phyloP scores from a whole-genome alignment of 2,329 filamentous ascomycete genomes.

The Hypoxylon sp. region DNA sequence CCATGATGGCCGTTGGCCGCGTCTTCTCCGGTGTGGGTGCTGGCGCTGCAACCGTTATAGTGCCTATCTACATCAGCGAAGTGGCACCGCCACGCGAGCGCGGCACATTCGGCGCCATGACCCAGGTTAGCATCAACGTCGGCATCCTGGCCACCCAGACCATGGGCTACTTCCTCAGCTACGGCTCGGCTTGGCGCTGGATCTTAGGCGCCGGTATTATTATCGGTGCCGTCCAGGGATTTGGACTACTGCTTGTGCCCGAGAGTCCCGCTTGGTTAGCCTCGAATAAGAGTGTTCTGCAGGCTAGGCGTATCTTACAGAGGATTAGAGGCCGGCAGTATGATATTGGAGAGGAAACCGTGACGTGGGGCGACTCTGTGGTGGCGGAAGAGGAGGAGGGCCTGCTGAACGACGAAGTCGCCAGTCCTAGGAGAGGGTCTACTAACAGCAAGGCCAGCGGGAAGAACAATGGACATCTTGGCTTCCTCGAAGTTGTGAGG shows the following conservation, averaged over 20 bases:
- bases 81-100: slow-evolving; percentile 81
- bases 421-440: slow-evolving; percentile 47
- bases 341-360: slow-evolving; percentile 82
- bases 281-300: slow-evolving; percentile 71
- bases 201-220: slow-evolving; percentile 82
- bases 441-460: slow-evolving; percentile 45
- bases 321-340: slow-evolving; percentile 79
- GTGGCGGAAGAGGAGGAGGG: slow-evolving; percentile 76
- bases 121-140: slow-evolving; percentile 93
- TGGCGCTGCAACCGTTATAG: slow-evolving; percentile 91
- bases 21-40: slow-evolving; percentile 87
- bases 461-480: slow-evolving; percentile 61
- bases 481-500: slow-evolving; percentile 75
- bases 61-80: slow-evolving; percentile 95
- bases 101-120: slow-evolving; percentile 87
- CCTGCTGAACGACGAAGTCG: slow-evolving; percentile 67
- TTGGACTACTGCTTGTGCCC: slow-evolving; percentile 81
- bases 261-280: slow-evolving; percentile 93
- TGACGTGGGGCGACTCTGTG: slow-evolving; percentile 68
- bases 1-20: slow-evolving; percentile 79
- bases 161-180: slow-evolving; percentile 89
- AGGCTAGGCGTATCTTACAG: slow-evolving; percentile 78
- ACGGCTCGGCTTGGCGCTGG: slow-evolving; percentile 83
- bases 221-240: slow-evolving; percentile 76
- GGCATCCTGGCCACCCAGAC: slow-evolving; percentile 89